These are phyloP conservation scores for Spirogloea muscicola DNA, from an alignment of 139 green algal species.

Conservation along the genomic window DNA sequence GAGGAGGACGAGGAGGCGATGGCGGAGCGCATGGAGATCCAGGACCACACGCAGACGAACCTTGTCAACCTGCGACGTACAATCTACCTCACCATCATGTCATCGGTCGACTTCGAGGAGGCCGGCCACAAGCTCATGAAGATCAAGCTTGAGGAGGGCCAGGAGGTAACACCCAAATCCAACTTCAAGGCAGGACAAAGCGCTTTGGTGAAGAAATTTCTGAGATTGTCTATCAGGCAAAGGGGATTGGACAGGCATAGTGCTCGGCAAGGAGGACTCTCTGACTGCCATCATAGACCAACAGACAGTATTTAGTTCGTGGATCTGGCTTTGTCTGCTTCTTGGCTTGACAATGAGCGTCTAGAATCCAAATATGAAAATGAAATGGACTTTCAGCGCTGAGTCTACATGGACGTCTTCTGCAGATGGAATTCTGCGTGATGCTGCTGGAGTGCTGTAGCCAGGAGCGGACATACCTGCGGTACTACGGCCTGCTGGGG, in stretches of 20 bases:
- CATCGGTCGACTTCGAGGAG: slow-evolving; percentile 95
- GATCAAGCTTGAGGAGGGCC: slow-evolving; percentile 70
- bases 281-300: too few relatives aligned
- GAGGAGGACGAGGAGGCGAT: slow-evolving; percentile 51
- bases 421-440: slow-evolving; percentile 73
- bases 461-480: slow-evolving; percentile 83
- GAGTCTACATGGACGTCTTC: too few relatives aligned
- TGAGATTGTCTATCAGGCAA: too few relatives aligned
- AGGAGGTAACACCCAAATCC: slow-evolving; percentile 51
- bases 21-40: slow-evolving; percentile 51
- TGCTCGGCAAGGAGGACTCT: too few relatives aligned
- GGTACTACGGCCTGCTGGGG: slow-evolving; percentile 92
- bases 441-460: slow-evolving; percentile 98
- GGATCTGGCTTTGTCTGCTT: too few relatives aligned
- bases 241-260: too few relatives aligned
- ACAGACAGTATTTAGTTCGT: too few relatives aligned
- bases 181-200: too few relatives aligned
- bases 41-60: slow-evolving; percentile 74
- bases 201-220: too few relatives aligned
- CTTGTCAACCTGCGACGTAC: slow-evolving; percentile 94
- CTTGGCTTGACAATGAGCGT: too few relatives aligned
- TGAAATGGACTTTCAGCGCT: too few relatives aligned
- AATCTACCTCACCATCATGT: slow-evolving; percentile 99
- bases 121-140: slow-evolving; percentile 99
- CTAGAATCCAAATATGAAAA: too few relatives aligned